Base-by-base conservation (phyloP, 805 yeast species). In the Wickerhamiella vanderwaltii region DNA sequence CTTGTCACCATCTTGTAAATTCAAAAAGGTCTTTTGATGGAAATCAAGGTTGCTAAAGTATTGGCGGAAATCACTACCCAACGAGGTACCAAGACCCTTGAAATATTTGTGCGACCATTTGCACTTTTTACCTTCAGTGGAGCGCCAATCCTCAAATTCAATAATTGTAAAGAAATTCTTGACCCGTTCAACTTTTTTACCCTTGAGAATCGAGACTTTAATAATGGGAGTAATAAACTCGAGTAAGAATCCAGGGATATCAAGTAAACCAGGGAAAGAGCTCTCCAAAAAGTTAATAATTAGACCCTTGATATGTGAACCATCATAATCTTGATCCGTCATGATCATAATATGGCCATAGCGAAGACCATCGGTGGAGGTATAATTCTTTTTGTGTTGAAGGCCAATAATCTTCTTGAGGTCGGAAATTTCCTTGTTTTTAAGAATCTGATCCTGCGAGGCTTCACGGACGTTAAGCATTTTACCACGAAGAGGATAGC, bases 321-420 rank as follows among this genome's bases (percentile, higher is more conserved):
- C 98, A 70, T 91, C 98, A 53, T 87, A 94, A 84, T 91, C 98
- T 64, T 91, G 98, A 80, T 91, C 98, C 5, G 98, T 86, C 97
- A 91, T 91, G 58, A 91, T 86, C 97, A 91, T 91, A 39, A 91
- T 72, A 59, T 86, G 95, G 28, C 98, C 98, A 57, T 91, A 91
- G 59, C 98, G 75, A 48, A 91, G 66, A 3, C 79, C 76, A 44
- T 73, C 72, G 12, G 81, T 67, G 49, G 77, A 79, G 16, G 76
- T 77, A 57, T 91, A 91, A 32, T 67, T 68, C 62, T 85, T 88
- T 53, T 81, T 85, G 62, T 91, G 98, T 60, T 87, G 95, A 43
- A 91, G 67, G 16, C 98, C 98, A 67, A 91, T 81, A 52, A 91
- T 91, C 58, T 88, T 86, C 58, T 91, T 91, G 54, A 91, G 73